Conservation (phyloP, 352 stramenopile genomes). For the Globisporangium irregulare region DNA sequence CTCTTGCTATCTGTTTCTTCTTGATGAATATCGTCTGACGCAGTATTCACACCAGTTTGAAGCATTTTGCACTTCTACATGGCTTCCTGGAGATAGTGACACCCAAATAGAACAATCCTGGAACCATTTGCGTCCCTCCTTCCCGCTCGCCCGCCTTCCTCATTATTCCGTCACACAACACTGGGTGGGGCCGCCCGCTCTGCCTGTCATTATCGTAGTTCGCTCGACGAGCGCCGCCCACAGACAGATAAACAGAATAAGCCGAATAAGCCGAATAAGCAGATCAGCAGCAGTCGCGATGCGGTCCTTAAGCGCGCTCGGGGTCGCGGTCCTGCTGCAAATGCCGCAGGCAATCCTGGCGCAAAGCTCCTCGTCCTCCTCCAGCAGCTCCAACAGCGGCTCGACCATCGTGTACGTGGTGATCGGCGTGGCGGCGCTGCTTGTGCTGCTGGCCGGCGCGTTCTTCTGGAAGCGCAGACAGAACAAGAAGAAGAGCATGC, state of each 20-base stretch:
- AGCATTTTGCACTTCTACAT: background rate
- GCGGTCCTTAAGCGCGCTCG: conserved; percentile 9
- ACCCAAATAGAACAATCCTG: background rate
- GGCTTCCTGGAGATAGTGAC: background rate
- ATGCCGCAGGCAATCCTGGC: conserved; percentile 3
- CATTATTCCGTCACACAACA: background rate
- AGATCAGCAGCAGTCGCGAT: background rate
- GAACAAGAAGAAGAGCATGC: conserved; percentile 23
- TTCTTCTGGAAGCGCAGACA: conserved; percentile 55
- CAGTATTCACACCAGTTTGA: background rate
- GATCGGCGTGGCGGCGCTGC: conserved; percentile 43
- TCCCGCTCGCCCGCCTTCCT: background rate
- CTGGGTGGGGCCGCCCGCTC: background rate
- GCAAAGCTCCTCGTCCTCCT: conserved; percentile 18
- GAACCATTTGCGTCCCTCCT: background rate
- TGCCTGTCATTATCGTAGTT: background rate
- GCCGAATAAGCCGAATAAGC: background rate
- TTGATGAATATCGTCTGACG: background rate
- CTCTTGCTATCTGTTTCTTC: background rate
- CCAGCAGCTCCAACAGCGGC: conserved; percentile 20
- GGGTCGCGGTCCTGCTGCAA: conserved; percentile 14
- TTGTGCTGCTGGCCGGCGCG: conserved; percentile 43
- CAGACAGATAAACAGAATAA: background rate
- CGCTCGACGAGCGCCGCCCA: background rate
- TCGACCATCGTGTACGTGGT: conserved; percentile 60